Conservation (phyloP, 2,329 filamentous ascomycete genomes). For the Pezicula carpinea region DNA sequence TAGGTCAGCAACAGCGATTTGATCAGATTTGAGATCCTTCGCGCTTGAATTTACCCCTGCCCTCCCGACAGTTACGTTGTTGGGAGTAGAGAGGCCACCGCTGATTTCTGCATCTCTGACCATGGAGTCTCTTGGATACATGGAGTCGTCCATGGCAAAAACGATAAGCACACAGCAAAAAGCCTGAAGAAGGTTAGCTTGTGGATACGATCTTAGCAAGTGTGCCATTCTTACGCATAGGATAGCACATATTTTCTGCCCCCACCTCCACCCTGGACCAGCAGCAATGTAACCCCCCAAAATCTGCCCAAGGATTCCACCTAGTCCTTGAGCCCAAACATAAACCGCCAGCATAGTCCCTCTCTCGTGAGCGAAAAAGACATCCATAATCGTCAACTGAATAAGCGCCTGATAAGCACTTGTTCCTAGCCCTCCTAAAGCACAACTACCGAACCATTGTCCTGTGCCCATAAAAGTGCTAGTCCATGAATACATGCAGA, state of each 20-base stretch:
- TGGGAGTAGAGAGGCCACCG: neutral
- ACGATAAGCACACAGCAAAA: neutral
- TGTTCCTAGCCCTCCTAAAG: neutral
- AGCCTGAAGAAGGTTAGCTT: neutral
- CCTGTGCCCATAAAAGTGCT: neutral
- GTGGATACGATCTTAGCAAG: neutral
- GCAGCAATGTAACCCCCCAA: neutral
- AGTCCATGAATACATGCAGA: neutral
- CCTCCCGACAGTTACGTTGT: neutral
- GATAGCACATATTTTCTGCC: neutral
- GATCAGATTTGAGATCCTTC: neutral
- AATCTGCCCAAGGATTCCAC: neutral
- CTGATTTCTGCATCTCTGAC: neutral
- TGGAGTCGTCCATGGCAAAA: neutral
- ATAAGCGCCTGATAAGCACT: conserved; percentile 1
- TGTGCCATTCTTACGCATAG: neutral
- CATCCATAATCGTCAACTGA: neutral
- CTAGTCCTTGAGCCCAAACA: neutral
- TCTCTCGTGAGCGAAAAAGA: neutral
- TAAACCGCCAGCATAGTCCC: neutral
- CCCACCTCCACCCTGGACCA: neutral
- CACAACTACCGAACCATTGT: neutral
- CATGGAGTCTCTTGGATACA: neutral
- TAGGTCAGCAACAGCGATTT: neutral
- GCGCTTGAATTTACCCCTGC: neutral